A percentile compares a stretch with the other conserved stretches of the same genome.
Evolutionary conservation across 257 asterid genomes (phyloP).

Genomic region (Przewalskia tangutica): DNA sequence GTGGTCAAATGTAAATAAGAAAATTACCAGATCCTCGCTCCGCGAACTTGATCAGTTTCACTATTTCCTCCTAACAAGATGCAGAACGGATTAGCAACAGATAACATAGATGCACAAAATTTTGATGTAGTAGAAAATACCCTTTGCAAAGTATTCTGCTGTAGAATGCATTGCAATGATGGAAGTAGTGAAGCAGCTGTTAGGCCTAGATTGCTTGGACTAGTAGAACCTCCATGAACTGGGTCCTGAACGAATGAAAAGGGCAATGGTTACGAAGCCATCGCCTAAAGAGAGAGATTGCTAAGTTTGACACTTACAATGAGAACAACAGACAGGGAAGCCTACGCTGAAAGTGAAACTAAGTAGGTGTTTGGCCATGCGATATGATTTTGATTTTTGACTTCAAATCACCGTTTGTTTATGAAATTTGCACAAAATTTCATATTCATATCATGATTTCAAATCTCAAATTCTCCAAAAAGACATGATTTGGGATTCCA

Average conservation of each 20-base stretch:
- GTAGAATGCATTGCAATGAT: constrained; percentile 62
- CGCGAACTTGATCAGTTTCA: constrained; percentile 62
- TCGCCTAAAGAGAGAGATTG: constrained; percentile 18
- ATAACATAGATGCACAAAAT: constrained; percentile 2
- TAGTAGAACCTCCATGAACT: constrained; percentile 34
- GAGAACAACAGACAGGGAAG: neutral
- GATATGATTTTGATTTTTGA: too few relatives aligned
- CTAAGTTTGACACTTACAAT: constrained; percentile 17
- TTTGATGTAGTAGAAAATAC: constrained; percentile 32
- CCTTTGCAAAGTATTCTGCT: constrained; percentile 71
- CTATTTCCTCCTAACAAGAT: constrained; percentile 63
- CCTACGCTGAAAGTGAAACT: neutral
- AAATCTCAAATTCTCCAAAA: too few relatives aligned
- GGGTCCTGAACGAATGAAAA: constrained; percentile 40
- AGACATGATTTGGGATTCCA: too few relatives aligned
- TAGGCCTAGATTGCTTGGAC: constrained; percentile 32
- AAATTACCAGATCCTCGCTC: constrained; percentile 75
- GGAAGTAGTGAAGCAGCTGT: constrained; percentile 62
- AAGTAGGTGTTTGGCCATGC: too few relatives aligned
- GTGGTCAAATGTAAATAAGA: neutral
- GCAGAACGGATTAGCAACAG: constrained; percentile 23
- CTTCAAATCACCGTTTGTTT: too few relatives aligned
- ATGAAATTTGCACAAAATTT: too few relatives aligned
- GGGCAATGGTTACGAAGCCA: constrained; percentile 32
- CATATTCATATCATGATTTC: too few relatives aligned